Evolutionary conservation across 257 asterid species (phyloP).

Genomic region (Galeopsis tetrahit): DNA sequence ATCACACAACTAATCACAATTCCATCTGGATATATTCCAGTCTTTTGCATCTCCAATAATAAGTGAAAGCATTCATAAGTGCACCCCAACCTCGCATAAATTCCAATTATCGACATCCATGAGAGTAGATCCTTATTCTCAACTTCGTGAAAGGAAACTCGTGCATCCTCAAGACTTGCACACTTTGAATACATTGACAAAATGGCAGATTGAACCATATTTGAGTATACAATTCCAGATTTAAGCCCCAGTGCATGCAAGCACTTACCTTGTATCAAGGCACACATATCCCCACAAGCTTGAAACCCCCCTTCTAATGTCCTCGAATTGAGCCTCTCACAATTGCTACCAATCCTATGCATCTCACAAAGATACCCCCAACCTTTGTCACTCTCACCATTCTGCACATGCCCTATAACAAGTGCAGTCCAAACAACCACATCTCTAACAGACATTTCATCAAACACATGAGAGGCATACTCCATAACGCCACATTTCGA

Average conservation of each 20-base stretch:
- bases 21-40: conserved; percentile 66
- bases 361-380: conserved; percentile 62
- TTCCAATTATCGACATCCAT: conserved; percentile 65
- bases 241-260: conserved; percentile 70
- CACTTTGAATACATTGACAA: conserved; percentile 78
- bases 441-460: conserved; percentile 64
- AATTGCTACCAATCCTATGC: conserved; percentile 54
- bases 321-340: conserved; percentile 63
- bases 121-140: conserved; percentile 62
- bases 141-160: conserved; percentile 57
- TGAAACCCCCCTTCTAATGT: conserved; percentile 83
- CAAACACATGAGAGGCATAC: conserved; percentile 60
- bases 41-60: conserved; percentile 55
- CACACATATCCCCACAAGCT: conserved; percentile 74
- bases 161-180: conserved; percentile 57
- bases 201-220: conserved; percentile 53
- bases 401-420: conserved; percentile 72
- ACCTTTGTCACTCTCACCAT: conserved; percentile 63
- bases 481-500: conserved; percentile 61
- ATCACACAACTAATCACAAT: conserved; percentile 65
- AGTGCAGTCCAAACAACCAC: conserved; percentile 88
- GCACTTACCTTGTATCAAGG: conserved; percentile 65
- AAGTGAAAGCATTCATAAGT: conserved; percentile 46
- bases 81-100: conserved; percentile 52
- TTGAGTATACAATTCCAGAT: conserved; percentile 49